Conservation (phyloP, 2,329 filamentous ascomycete species). For the Thielaviopsis ethacetica region DNA sequence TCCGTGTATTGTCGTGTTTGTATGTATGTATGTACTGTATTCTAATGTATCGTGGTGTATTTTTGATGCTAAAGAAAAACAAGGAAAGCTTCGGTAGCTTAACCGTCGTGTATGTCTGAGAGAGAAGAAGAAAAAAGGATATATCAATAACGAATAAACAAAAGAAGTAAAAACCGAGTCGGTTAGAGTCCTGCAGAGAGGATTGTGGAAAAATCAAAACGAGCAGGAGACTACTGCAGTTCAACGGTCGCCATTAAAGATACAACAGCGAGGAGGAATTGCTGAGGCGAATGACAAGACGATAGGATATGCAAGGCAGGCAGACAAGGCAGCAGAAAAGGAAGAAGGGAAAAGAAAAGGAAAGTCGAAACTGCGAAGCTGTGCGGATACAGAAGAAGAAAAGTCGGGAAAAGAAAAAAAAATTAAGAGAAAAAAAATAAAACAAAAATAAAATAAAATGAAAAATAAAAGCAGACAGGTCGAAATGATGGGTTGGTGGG, state of each 20-base stretch:
- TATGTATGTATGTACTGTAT: too few species aligned
- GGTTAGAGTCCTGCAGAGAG: slow-evolving; percentile 3
- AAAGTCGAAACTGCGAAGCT: too few species aligned
- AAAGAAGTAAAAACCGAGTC: slow-evolving; percentile 3
- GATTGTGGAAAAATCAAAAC: not conserved
- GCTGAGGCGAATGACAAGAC: not conserved
- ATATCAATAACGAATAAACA: slow-evolving; percentile 14
- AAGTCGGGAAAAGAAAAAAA: too few species aligned
- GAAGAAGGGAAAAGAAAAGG: not conserved
- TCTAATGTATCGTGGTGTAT: too few species aligned
- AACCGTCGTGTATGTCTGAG: not conserved
- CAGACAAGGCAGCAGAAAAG: not conserved
- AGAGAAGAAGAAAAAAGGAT: slow-evolving; percentile 8
- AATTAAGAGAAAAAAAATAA: too few species aligned
- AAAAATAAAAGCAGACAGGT: slow-evolving; percentile 2
- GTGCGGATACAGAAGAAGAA: too few species aligned
- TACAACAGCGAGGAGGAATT: not conserved
- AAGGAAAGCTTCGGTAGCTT: too few species aligned
- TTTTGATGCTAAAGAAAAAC: too few species aligned
- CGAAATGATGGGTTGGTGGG: too few species aligned
- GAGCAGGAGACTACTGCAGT: slow-evolving; percentile 3
- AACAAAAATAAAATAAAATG: too few species aligned
- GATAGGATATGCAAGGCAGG: not conserved
- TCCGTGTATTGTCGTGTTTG: too few species aligned
- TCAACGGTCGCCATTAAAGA: slow-evolving; percentile 3